Conservation (phyloP, 306 rosid species). For the Sechiopsis laciniata region DNA sequence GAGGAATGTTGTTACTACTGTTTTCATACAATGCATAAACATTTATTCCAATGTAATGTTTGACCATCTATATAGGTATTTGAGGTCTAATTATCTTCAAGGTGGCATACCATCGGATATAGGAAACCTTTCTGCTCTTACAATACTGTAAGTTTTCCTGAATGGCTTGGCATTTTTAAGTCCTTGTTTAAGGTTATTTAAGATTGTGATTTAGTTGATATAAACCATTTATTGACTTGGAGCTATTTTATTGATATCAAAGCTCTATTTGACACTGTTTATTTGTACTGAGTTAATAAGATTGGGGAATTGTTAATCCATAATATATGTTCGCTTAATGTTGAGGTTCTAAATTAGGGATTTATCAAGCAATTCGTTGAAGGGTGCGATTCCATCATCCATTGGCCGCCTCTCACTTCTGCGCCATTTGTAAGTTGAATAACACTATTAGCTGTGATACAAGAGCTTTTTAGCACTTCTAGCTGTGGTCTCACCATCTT, state of each 20-base stretch:
- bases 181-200: background rate
- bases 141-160: conserved; percentile 56
- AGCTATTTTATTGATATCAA: background rate
- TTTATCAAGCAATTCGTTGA: conserved; percentile 72
- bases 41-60: background rate
- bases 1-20: background rate
- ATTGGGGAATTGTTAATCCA: background rate
- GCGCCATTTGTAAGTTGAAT: conserved; percentile 57
- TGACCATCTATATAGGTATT: conserved; percentile 45
- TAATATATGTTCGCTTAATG: conserved; percentile 16
- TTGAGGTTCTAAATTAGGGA: conserved; percentile 43
- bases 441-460: background rate
- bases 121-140: conserved; percentile 78
- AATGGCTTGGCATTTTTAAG: conserved; percentile 6
- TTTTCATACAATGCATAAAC: background rate
- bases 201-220: background rate
- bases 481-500: too few relatives aligned
- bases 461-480: background rate
- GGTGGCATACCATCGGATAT: conserved; percentile 87
- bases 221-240: background rate
- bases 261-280: background rate
- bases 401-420: conserved; percentile 71
- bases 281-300: background rate
- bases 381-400: conserved; percentile 90
- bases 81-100: conserved; percentile 87